Evolutionary conservation across 306 rosid genomes (phyloP).

Genomic region (Chamaecrista fasciculata): DNA sequence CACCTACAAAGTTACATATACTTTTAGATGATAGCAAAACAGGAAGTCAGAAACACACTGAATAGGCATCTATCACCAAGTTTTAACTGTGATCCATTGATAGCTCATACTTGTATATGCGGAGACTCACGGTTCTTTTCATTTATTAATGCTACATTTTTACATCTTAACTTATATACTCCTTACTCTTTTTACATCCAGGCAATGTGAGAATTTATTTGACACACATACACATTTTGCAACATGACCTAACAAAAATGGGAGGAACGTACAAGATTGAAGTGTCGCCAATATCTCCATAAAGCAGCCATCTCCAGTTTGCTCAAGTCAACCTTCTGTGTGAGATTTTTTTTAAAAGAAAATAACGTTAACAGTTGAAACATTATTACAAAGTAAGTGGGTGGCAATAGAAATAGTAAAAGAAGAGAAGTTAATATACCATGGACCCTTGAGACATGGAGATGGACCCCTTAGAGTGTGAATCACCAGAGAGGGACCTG

Average conservation of each 20-base stretch:
- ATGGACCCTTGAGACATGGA: slow-evolving; percentile 71
- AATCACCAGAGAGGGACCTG: slow-evolving; percentile 88
- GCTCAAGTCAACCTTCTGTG: slow-evolving; percentile 86
- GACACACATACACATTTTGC: no score
- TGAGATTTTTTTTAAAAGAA: background rate
- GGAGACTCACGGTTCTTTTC: no score
- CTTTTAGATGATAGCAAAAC: slow-evolving; percentile 23
- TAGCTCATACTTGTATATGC: no score
- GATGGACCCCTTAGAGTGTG: slow-evolving; percentile 87
- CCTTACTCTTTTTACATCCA: no score
- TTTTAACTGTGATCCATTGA: no score
- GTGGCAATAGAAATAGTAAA: slow-evolving; percentile 13
- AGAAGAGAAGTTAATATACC: slow-evolving; percentile 47
- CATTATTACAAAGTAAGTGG: slow-evolving; percentile 10
- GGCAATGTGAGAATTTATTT: no score
- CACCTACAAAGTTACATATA: slow-evolving; percentile 43
- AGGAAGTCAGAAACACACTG: background rate
- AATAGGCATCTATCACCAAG: slow-evolving; percentile 14
- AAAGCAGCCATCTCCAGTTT: slow-evolving; percentile 93
- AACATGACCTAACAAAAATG: no score
- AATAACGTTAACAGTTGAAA: slow-evolving; percentile 5
- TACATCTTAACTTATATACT: no score
- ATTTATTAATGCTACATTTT: no score
- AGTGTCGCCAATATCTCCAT: slow-evolving; percentile 98
- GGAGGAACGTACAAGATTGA: slow-evolving; percentile 70